phyloP scores from a whole-genome alignment of 306 rosid genomes.

The Canavalia gladiata region DNA sequence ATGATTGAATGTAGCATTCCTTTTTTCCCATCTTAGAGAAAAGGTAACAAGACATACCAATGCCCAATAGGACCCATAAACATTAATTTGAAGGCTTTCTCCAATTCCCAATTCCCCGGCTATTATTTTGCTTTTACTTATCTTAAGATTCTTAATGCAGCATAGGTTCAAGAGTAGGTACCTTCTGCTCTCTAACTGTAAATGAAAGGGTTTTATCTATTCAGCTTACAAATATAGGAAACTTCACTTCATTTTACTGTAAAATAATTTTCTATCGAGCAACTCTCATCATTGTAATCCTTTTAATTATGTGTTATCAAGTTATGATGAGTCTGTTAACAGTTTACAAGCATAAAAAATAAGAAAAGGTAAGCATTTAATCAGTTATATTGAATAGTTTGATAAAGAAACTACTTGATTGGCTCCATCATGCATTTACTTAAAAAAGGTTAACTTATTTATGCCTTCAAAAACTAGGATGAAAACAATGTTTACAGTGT shows the following conservation, averaged over 20 bases:
- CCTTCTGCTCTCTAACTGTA: background rate
- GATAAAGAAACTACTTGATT: background rate
- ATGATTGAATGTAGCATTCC: background rate
- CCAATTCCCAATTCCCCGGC: no score
- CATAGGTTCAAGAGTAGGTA: background rate
- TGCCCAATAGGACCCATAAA: background rate
- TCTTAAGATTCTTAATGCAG: conserved; percentile 3
- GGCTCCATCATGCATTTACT: background rate
- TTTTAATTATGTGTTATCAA: background rate
- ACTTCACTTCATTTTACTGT: no score
- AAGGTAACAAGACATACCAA: background rate
- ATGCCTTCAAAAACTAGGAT: background rate
- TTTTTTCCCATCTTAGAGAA: background rate
- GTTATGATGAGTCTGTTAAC: background rate
- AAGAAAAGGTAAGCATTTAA: background rate
- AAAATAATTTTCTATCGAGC: background rate
- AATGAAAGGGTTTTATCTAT: background rate
- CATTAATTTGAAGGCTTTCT: background rate
- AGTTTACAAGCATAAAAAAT: conserved; percentile 5
- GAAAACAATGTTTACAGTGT: background rate
- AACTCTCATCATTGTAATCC: background rate
- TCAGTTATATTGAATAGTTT: conserved; percentile 15
- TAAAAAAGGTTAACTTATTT: background rate
- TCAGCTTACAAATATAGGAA: no score
- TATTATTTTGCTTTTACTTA: background rate